These are phyloP conservation scores for Neocallimastix lanati DNA, from an alignment of 192 early-diverging fungal species.

Conservation along the genomic window DNA sequence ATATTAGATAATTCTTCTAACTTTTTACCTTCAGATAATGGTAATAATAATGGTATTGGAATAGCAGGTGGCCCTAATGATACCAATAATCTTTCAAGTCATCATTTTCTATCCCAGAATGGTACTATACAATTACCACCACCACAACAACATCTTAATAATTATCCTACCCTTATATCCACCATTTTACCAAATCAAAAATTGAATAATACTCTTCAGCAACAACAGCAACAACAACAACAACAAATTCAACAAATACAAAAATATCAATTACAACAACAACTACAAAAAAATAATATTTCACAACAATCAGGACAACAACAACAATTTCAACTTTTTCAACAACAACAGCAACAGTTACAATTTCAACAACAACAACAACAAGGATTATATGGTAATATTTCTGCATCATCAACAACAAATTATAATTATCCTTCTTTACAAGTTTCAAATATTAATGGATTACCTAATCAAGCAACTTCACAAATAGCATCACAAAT, in stretches of 20 bases:
- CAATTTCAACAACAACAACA: constrained; percentile 10
- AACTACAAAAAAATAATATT: constrained; percentile 9
- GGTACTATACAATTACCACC: background rate
- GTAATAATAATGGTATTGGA: background rate
- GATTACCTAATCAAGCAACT: constrained; percentile 19
- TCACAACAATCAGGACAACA: constrained; percentile 6
- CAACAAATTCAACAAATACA: constrained; percentile 5
- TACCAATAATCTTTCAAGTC: background rate
- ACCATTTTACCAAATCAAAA: background rate
- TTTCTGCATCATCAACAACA: constrained; percentile 38
- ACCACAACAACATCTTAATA: background rate
- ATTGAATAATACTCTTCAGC: background rate
- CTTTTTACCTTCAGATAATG: background rate
- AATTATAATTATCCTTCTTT: constrained; percentile 31
- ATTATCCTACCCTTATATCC: background rate
- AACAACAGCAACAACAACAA: constrained; percentile 11
- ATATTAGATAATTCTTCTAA: background rate
- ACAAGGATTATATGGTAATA: constrained; percentile 26
- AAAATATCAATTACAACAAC: constrained; percentile 4
- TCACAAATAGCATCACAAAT: constrained; percentile 24
- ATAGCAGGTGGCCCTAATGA: background rate
- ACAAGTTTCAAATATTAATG: constrained; percentile 24
- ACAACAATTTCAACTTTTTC: constrained; percentile 10
- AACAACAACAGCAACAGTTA: constrained; percentile 15
- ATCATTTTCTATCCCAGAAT: background rate